phyloP scores from a whole-genome alignment of 1,139 yeast species.

The Yamadazyma buinensis region DNA sequence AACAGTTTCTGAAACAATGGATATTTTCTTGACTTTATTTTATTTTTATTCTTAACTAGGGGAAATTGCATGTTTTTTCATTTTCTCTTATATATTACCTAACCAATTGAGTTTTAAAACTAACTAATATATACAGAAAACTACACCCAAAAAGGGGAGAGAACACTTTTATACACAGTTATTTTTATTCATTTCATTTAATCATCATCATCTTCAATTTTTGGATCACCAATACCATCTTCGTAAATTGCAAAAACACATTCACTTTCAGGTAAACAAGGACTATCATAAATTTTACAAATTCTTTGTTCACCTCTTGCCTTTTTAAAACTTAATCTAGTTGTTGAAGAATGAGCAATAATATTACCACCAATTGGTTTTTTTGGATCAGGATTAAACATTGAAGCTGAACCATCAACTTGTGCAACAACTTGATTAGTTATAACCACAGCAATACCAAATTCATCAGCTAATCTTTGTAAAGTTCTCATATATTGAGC shows the following conservation, averaged over 20 bases:
- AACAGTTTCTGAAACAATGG: no score
- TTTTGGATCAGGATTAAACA: conserved; percentile 96
- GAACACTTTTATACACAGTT: no score
- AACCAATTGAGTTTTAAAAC: no score
- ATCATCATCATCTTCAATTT: conserved; percentile 57
- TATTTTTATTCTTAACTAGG: no score
- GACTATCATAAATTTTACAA: conserved; percentile 92
- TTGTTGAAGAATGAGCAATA: conserved; percentile 94
- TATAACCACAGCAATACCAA: conserved; percentile 97
- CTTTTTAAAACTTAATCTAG: conserved; percentile 83
- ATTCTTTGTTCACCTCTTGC: conserved; percentile 91
- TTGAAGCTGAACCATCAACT: conserved; percentile 83
- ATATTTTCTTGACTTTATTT: no score
- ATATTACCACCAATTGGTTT: conserved; percentile 99
- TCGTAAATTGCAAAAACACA: conserved; percentile 94
- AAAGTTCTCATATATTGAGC: conserved; percentile 90
- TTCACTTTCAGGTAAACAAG: conserved; percentile 92
- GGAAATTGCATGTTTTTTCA: no score
- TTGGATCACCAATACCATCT: conserved; percentile 96
- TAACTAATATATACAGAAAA: no score
- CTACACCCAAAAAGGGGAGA: no score
- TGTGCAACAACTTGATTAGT: conserved; percentile 98
- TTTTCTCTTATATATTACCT: no score
- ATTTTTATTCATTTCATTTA: no score
- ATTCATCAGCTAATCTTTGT: conserved; percentile 93